Base-by-base conservation (phyloP, 331 rosid species). In the Malus hybrid region DNA sequence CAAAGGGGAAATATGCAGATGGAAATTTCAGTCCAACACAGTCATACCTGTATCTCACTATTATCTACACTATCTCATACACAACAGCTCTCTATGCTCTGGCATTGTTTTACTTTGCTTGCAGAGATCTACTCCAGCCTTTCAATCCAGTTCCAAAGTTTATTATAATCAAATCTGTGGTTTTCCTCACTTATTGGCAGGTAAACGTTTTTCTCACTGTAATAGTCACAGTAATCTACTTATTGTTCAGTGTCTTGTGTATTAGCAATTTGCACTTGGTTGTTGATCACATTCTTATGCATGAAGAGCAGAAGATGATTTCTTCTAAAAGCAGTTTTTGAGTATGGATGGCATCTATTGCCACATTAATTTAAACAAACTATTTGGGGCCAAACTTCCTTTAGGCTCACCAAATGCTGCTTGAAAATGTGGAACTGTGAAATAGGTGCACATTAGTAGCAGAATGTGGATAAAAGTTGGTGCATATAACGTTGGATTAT, bases 151-250 rank as follows among this genome's bases (percentile, higher is more conserved):
- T 95, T 39, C 99, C 99, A 9, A 95, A 95, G 89, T 95, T 95
- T 71, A 80, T 95, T 71, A 89, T 95, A 48, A 95, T 95, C 73
- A 95, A 94, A 77, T 94, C 98, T 42, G 99, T 95, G 15, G 99
- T 95, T 65, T 95, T 95, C 90, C 88, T 92, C 91, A 95, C 99
- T 74, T 95, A 95, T 85, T 95, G 99, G 99, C 99, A 95, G 99
- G 99, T 92, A 80, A 73, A 73, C 5, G 10, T 11, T 57, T 7
- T 70, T 54, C 56, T 55, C 33, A 10, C 57, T 13, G 48, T 50
- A 29, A 20, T 22, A 16, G 32, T 3, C 16, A 27, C 33, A 27
- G 36, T 36, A 18, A 5, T 31, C 63, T 57, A 64, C n/a, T 19
- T 19, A 39, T 69, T 36, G 27, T 55, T 73, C 24, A 6, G 18